Evolutionary conservation across 257 asterid genomes (phyloP).

Genomic region (Lithospermum erythrorhizon): DNA sequence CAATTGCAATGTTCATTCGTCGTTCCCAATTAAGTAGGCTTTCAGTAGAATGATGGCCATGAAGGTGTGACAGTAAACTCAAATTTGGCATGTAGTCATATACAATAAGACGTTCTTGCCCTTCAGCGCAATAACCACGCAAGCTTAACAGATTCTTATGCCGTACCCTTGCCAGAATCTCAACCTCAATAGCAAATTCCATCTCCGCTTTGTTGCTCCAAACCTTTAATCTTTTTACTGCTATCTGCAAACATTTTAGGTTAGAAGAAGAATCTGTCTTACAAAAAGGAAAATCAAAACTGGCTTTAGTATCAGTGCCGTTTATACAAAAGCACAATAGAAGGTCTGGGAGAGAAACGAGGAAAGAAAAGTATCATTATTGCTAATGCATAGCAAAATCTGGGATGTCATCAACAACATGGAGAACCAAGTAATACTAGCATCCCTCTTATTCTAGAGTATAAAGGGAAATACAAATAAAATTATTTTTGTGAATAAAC

Average conservation of each 20-base stretch:
- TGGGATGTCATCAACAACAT: background rate
- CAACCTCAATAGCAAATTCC: conserved; percentile 83
- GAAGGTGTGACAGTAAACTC: conserved; percentile 84
- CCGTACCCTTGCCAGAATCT: conserved; percentile 78
- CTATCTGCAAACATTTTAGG: conserved; percentile 41
- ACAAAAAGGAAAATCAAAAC: no score
- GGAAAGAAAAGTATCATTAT: conserved; percentile 7
- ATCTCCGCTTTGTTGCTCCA: conserved; percentile 89
- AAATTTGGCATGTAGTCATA: conserved; percentile 82
- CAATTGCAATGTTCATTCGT: conserved; percentile 74
- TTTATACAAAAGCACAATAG: background rate
- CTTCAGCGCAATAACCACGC: conserved; percentile 89
- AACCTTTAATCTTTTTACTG: conserved; percentile 82
- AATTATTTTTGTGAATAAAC: no score
- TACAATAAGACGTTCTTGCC: conserved; percentile 87
- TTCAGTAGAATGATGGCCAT: conserved; percentile 84
- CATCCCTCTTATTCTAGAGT: no score
- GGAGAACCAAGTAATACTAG: background rate
- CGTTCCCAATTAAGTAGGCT: conserved; percentile 74
- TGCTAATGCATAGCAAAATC: background rate
- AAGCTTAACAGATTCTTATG: conserved; percentile 70
- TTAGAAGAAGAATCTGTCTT: conserved; percentile 9
- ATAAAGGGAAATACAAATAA: no score
- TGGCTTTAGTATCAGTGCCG: conserved; percentile 1
- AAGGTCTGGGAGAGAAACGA: no score